Base-by-base conservation (phyloP, 2,329 filamentous ascomycete species). In the Boeremia exigua region DNA sequence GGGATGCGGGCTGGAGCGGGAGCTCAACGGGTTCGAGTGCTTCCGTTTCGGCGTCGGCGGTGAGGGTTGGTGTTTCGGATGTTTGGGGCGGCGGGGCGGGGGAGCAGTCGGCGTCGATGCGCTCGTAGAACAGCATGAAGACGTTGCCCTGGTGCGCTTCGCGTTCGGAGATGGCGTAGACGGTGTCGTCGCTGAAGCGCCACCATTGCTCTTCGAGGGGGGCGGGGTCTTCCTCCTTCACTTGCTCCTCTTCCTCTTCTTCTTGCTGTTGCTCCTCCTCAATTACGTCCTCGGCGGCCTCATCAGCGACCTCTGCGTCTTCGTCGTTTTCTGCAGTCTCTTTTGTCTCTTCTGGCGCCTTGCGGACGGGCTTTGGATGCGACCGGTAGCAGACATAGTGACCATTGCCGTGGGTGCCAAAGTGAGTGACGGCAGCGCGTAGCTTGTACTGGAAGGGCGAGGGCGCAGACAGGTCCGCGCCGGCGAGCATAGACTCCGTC, bases 61-160 rank as follows among this genome's bases (percentile, higher is more conserved):
- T n/a, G n/a, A n/a, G n/a, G n/a, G n/a, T n/a, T n/a, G n/a, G n/a
- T n/a, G n/a, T n/a, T n/a, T n/a, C n/a, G n/a, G n/a, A n/a, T n/a
- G n/a, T n/a, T n/a, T n/a, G n/a, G n/a, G n/a, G n/a, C n/a, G n/a
- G n/a, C 5, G 40, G 14, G 14, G 40, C 17, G 2, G 40, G 27
- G 2, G 37, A 28, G 14, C 32, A 9, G 6, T 51, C 37, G 72
- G 57, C 56, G 25, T 71, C 64, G 33, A 70, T 59, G n/a, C 68
- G 72, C 60, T 99, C 94, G 73, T 98, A 99, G 74, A 98, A 98
- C 1, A 98, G 83, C 94, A 99, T 98, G 71, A 98, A 98, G 0
- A 93, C 94, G 1, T 91, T 92, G 0, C 87, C 87, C 64, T 96
- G 88, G 2, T 81, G 82, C 0, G 96, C 90, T 27, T 84, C 83